Conservation (phyloP, 1,284 basidiomycete genomes). For the Leucoagaricus sp. region DNA sequence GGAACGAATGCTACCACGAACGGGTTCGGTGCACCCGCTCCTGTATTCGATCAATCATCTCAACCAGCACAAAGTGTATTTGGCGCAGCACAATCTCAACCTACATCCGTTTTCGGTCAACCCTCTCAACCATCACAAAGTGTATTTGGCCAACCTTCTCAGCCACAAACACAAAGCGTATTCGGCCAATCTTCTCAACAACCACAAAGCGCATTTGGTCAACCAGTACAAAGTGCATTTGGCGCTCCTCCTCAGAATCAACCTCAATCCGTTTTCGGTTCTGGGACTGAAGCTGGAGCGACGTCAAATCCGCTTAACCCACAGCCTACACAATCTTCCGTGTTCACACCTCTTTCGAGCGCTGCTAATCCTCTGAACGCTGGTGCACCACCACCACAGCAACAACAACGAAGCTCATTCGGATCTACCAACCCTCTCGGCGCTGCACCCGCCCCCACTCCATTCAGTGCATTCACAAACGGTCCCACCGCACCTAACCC, state of each 20-base stretch:
- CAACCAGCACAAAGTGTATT: slow-evolving; percentile 20
- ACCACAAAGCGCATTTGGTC: slow-evolving; percentile 25
- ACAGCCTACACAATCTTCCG: background rate
- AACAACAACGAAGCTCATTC: background rate
- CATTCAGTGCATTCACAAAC: background rate
- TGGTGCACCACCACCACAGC: background rate
- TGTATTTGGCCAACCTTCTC: slow-evolving; percentile 25
- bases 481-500: background rate
- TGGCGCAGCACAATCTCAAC: slow-evolving; percentile 18
- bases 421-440: background rate
- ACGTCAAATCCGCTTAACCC: slow-evolving; percentile 7
- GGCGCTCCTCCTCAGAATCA: background rate
- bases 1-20: slow-evolving; percentile 19
- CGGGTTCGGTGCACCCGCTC: slow-evolving; percentile 25
- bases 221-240: background rate
- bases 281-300: background rate
- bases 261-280: slow-evolving; percentile 21
- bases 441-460: background rate
- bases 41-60: slow-evolving; percentile 16
- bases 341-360: slow-evolving; percentile 3
- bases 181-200: slow-evolving; percentile 13
- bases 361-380: background rate
- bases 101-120: slow-evolving; percentile 24
- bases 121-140: slow-evolving; percentile 18
- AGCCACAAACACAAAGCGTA: background rate